Conservation (phyloP, 2,329 filamentous ascomycete species). For the Penicillium sclerotiorum region DNA sequence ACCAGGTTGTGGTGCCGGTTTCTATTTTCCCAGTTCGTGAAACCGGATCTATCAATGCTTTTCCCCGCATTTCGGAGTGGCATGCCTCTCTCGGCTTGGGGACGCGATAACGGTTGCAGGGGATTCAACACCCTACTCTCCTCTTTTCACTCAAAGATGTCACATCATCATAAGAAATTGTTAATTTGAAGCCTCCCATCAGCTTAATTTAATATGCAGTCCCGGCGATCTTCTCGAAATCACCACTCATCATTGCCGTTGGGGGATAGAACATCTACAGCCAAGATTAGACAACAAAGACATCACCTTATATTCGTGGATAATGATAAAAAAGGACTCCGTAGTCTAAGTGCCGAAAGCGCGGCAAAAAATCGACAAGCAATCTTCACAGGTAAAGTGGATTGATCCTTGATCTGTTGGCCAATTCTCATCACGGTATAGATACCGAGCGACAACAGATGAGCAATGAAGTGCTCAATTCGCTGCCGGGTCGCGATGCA, state of each 20-base stretch:
- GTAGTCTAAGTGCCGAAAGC: conserved; percentile 15
- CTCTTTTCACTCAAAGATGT: background rate
- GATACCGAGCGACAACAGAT: conserved; percentile 16
- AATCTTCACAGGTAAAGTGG: conserved; percentile 15
- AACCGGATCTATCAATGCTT: no score
- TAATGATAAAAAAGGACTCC: conserved; percentile 12
- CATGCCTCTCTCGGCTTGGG: background rate
- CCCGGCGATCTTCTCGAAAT: background rate
- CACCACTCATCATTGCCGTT: no score
- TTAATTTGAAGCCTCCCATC: background rate
- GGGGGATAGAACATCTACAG: background rate
- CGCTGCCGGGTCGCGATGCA: conserved; percentile 4
- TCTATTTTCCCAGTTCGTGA: no score
- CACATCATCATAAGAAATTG: no score
- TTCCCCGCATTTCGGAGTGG: background rate
- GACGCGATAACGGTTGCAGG: background rate
- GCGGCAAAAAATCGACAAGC: conserved; percentile 16
- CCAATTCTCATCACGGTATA: background rate
- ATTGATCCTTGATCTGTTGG: background rate
- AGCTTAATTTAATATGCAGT: background rate
- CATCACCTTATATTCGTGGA: conserved; percentile 13
- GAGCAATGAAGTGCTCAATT: conserved; percentile 11
- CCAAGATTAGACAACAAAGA: background rate
- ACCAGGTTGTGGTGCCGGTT: no score
- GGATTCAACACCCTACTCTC: background rate